phyloP scores from a whole-genome alignment of 2,329 filamentous ascomycete species.

The Apiospora sp. region DNA sequence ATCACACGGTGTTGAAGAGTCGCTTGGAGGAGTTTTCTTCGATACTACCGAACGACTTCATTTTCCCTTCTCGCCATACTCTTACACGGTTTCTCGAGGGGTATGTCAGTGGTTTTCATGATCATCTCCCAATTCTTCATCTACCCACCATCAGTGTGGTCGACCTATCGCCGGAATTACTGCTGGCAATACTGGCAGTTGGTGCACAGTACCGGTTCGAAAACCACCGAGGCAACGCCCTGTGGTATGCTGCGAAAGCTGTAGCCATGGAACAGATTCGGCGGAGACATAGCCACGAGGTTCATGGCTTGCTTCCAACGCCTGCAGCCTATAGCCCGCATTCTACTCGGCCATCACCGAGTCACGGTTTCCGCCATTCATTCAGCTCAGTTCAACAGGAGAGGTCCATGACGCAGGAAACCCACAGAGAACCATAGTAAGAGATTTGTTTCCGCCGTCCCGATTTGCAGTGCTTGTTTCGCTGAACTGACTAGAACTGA shows the following conservation, averaged over 20 bases:
- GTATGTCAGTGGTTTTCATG: conserved; percentile 72
- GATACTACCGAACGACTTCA: conserved; percentile 68
- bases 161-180: conserved; percentile 71
- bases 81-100: conserved; percentile 74
- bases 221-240: conserved; percentile 62
- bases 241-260: conserved; percentile 69
- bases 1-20: conserved; percentile 64
- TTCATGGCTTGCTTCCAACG: conserved; percentile 64
- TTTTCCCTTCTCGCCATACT: conserved; percentile 74
- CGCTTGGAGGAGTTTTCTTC: conserved; percentile 68
- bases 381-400: conserved; percentile 67
- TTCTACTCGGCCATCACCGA: conserved; percentile 66
- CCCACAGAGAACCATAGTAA: conserved; percentile 67
- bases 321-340: conserved; percentile 67
- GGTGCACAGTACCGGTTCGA: conserved; percentile 73
- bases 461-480: background rate
- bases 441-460: conserved; percentile 32
- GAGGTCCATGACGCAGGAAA: conserved; percentile 63
- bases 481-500: conserved; percentile 28
- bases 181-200: conserved; percentile 72
- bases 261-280: conserved; percentile 67
- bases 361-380: conserved; percentile 63
- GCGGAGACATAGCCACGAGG: conserved; percentile 62
- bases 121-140: conserved; percentile 68
- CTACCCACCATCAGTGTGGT: conserved; percentile 70